Evolutionary conservation across 805 yeast genomes (phyloP).

Genomic region (Teunomyces stri): DNA sequence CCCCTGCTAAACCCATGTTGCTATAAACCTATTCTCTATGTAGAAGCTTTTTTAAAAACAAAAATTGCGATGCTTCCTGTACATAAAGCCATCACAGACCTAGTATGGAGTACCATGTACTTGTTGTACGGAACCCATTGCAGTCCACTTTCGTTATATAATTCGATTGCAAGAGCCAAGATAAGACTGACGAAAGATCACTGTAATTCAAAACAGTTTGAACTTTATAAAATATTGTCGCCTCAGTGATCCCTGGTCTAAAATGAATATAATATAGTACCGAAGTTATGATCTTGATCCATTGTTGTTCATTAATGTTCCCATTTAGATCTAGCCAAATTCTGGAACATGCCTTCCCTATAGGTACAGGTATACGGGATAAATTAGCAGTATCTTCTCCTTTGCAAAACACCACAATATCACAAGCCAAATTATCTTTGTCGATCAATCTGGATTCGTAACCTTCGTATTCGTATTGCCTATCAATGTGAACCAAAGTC

Average conservation of each 20-base stretch:
- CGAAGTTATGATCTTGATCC: constrained; percentile 55
- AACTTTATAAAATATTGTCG: constrained; percentile 22
- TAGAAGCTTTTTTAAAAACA: neutral
- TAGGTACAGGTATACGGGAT: constrained; percentile 46
- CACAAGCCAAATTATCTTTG: constrained; percentile 63
- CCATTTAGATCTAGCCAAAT: constrained; percentile 74
- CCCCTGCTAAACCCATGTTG: constrained; percentile 78
- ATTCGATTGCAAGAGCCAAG: constrained; percentile 42
- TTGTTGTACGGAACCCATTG: constrained; percentile 43
- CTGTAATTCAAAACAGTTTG: constrained; percentile 26
- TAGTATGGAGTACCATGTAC: constrained; percentile 46
- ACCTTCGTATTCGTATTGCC: constrained; percentile 50
- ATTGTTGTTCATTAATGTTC: constrained; percentile 52
- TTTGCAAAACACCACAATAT: constrained; percentile 43
- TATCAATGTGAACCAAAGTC: constrained; percentile 43
- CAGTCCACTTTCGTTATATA: constrained; percentile 30
- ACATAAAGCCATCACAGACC: constrained; percentile 18
- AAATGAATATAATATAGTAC: constrained; percentile 35
- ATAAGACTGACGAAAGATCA: constrained; percentile 29
- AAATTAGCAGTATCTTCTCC: neutral
- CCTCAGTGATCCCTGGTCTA: constrained; percentile 35
- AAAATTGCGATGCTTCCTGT: neutral
- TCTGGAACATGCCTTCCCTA: constrained; percentile 59
- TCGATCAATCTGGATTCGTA: constrained; percentile 78
- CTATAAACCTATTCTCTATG: neutral